Percentiles rank a stretch among this genome's conserved stretches.
Conservation (phyloP, 176 grass and related monocot species). For the Cenchrus americanus region DNA sequence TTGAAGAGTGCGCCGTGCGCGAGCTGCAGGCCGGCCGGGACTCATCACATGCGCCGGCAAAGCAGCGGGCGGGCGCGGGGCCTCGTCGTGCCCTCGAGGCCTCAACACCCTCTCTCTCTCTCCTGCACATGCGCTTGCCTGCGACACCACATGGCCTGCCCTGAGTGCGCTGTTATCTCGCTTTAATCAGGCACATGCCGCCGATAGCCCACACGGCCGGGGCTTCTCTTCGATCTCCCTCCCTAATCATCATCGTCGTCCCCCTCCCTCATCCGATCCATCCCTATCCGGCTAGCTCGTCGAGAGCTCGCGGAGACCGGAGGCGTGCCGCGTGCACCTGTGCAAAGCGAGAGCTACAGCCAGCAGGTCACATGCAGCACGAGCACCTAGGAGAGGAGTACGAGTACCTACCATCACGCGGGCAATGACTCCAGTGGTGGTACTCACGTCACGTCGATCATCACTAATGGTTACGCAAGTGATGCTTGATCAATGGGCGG, state of each 20-base stretch:
- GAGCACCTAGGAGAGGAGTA: slow-evolving; percentile 1
- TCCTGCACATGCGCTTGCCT: slow-evolving; percentile 46
- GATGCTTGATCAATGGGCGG: neutral
- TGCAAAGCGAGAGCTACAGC: neutral
- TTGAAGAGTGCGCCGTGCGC: neutral
- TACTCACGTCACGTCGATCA: neutral
- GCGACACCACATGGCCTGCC: slow-evolving; percentile 53
- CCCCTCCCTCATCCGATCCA: neutral
- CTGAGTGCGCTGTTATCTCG: slow-evolving; percentile 17
- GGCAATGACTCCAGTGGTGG: neutral
- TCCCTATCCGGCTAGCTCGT: neutral
- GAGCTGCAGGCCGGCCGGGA: neutral
- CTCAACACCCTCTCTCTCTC: neutral
- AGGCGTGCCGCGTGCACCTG: neutral
- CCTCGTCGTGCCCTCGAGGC: neutral
- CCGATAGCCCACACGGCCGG: slow-evolving; percentile 43
- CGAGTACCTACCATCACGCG: neutral
- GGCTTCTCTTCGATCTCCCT: neutral
- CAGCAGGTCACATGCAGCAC: slow-evolving; percentile 41
- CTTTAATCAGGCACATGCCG: slow-evolving; percentile 59
- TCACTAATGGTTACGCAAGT: neutral
- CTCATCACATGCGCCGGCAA: slow-evolving; percentile 45
- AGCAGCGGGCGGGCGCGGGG: slow-evolving; percentile 11
- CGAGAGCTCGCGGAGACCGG: neutral
- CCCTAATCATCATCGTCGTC: slow-evolving; percentile 14